Conservation (phyloP, 2,329 filamentous ascomycete species). For the Colletotrichum spinosum region DNA sequence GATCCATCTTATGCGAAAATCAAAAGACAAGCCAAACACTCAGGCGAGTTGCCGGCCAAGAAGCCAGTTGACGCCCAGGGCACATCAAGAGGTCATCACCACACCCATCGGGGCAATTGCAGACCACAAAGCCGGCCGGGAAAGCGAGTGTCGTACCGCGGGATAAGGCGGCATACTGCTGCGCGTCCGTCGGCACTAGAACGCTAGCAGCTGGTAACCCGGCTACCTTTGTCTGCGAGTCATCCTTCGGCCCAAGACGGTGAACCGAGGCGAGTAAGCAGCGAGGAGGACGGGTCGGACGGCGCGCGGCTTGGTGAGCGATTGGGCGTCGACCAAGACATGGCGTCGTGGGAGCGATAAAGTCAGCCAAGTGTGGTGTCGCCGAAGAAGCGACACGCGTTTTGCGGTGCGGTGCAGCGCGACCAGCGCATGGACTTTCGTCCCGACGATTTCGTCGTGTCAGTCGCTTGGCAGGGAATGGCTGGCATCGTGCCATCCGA, state of each 20-base stretch:
- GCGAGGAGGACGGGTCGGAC: background rate
- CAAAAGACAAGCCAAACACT: too few relatives aligned
- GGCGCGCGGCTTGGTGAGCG: too few relatives aligned
- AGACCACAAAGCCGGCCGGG: too few relatives aligned
- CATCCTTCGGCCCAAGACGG: background rate
- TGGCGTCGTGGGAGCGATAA: too few relatives aligned
- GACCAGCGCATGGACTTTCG: too few relatives aligned
- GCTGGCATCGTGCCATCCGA: slow-evolving; percentile 22
- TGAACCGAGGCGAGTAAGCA: background rate
- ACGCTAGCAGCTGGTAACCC: slow-evolving; percentile 15
- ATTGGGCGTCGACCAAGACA: too few relatives aligned
- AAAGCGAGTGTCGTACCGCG: background rate
- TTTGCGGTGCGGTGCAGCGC: background rate
- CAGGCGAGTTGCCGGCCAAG: too few relatives aligned
- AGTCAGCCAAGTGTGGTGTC: too few relatives aligned
- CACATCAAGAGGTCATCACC: background rate
- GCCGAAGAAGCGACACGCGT: background rate
- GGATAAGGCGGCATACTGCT: slow-evolving; percentile 6
- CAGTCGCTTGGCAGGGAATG: background rate
- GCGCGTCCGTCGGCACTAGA: background rate
- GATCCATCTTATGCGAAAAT: too few relatives aligned
- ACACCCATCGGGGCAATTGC: too few relatives aligned
- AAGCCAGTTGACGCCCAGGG: too few relatives aligned
- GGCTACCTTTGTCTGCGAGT: slow-evolving; percentile 9
- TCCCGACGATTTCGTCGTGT: too few relatives aligned